Base-by-base conservation (phyloP, 2,329 filamentous ascomycete species). In the Trichophyton schoenleinii region DNA sequence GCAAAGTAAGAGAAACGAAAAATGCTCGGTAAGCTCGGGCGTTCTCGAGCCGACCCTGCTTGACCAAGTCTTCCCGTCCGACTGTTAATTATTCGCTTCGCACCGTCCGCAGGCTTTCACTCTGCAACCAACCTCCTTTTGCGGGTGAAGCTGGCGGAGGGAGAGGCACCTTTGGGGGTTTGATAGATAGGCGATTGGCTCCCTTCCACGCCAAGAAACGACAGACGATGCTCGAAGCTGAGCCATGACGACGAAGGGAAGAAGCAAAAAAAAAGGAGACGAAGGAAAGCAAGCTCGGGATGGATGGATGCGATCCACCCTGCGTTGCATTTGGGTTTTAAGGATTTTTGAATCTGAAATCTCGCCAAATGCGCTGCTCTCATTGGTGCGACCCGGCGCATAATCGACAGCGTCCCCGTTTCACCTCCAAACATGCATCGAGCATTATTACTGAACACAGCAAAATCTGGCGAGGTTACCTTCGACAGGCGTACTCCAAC, bases 401-500 rank as follows among this genome's bases (percentile, higher is more conserved):
- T 53, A 60, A 38, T 48, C 58, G 42, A 20, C 15, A 42, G 15
- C 48, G 25, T 60, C 34, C 28, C 44, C 31, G 46, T 60, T 60
- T 53, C 46, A 53, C 34, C 15, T 57, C 48, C 3, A 60, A 38
- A 20, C 48, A 53, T 60, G 31, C 59, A 49, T 60, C 46, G 49
- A 42, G 57, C 58, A 44, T 18, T 61, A 61, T 65, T 65, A 58
- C 64, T 66, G 61, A 66, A 66, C 64, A 63, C 36, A 66, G 64
- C 62, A 66, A 66, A 66, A 59, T 65, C 64, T 63, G 64, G 64
- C 64, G 64, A 66, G 64, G 36, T 62, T 63, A 36, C 41, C 18
- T 18, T 18, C 11, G 15, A 44, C 42, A 49, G 28, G 48, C 22
- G 8, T 46, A 25, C 11, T 11, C 53, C 53, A 36, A 38, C 36